Evolutionary conservation across 2,329 filamentous ascomycete genomes (phyloP).

Genomic region (Purpureocillium takamizusanense): DNA sequence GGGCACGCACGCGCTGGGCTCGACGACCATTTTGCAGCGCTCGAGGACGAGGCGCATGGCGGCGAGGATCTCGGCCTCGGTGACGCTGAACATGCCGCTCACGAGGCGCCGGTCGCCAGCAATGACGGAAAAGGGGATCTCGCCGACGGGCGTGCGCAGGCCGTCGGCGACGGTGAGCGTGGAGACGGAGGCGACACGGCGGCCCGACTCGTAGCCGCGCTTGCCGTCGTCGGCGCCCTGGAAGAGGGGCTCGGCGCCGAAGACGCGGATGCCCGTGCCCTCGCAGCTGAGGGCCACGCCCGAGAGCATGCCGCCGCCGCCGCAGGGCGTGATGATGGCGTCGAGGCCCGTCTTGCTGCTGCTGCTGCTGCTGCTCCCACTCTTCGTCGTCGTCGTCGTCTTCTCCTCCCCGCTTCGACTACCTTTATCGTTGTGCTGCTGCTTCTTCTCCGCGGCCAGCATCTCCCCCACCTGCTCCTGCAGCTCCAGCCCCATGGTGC

Average conservation of each 20-base stretch:
- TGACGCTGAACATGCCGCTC: constrained; percentile 60
- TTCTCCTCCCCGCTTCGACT: constrained; percentile 1
- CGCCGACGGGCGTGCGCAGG: constrained; percentile 72
- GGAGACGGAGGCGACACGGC: constrained; percentile 58
- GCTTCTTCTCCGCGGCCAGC: constrained; percentile 22
- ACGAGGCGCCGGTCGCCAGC: constrained; percentile 64
- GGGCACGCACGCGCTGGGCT: constrained; percentile 79
- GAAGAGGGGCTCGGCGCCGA: constrained; percentile 77
- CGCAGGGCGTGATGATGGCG: constrained; percentile 73
- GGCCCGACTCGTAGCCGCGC: constrained; percentile 56
- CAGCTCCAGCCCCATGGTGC: constrained; percentile 79
- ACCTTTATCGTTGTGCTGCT: constrained; percentile 7
- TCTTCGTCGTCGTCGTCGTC: constrained; percentile 2
- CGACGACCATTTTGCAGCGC: constrained; percentile 82
- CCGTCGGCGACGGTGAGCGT: constrained; percentile 84
- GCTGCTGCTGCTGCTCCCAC: no score
- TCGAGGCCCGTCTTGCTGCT: constrained; percentile 39
- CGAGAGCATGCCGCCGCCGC: constrained; percentile 80
- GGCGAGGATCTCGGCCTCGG: constrained; percentile 70
- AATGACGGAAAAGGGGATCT: constrained; percentile 69
- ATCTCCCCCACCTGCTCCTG: constrained; percentile 59
- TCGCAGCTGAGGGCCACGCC: constrained; percentile 72
- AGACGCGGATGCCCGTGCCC: constrained; percentile 65
- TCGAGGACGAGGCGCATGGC: constrained; percentile 75
- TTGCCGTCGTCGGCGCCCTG: constrained; percentile 78